Conservation (phyloP, 805 yeast genomes). For the Cyberlindnera americana region DNA sequence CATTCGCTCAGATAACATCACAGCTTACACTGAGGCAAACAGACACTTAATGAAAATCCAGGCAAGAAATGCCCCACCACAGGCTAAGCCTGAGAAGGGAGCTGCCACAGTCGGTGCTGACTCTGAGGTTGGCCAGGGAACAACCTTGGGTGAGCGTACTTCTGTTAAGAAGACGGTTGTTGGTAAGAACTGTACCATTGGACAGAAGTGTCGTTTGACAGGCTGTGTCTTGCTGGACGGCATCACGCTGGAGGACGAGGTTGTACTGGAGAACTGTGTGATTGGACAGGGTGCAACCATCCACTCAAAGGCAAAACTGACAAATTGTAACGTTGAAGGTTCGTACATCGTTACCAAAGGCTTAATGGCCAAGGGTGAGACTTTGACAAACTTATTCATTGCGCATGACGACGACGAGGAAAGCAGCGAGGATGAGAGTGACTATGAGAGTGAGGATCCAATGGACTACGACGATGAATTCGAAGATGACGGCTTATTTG, state of each 20-base stretch:
- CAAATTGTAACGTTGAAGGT: slow-evolving; percentile 85
- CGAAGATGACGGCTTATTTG: slow-evolving; percentile 63
- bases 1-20: slow-evolving; percentile 71
- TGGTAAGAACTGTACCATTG: slow-evolving; percentile 71
- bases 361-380: slow-evolving; percentile 52
- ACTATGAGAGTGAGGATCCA: slow-evolving; percentile 18
- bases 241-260: slow-evolving; percentile 76
- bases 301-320: slow-evolving; percentile 59
- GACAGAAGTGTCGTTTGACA: slow-evolving; percentile 81
- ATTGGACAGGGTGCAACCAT: slow-evolving; percentile 70
- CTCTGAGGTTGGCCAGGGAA: slow-evolving; percentile 66
- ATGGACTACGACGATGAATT: slow-evolving; percentile 30
- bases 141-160: slow-evolving; percentile 76
- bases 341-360: slow-evolving; percentile 62
- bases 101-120: slow-evolving; percentile 85
- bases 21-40: slow-evolving; percentile 87
- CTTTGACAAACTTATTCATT: slow-evolving; percentile 37
- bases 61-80: slow-evolving; percentile 38
- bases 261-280: slow-evolving; percentile 74
- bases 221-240: slow-evolving; percentile 79
- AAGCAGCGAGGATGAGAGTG: slow-evolving; percentile 33
- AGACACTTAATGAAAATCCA: slow-evolving; percentile 66
- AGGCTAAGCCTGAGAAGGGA: slow-evolving; percentile 39
- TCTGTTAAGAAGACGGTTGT: slow-evolving; percentile 83
- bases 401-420: slow-evolving; percentile 24